Evolutionary conservation across 306 rosid species (phyloP), one percentile per base, ranked within the genome.

Genomic region (Quercus aquifolioides): DNA sequence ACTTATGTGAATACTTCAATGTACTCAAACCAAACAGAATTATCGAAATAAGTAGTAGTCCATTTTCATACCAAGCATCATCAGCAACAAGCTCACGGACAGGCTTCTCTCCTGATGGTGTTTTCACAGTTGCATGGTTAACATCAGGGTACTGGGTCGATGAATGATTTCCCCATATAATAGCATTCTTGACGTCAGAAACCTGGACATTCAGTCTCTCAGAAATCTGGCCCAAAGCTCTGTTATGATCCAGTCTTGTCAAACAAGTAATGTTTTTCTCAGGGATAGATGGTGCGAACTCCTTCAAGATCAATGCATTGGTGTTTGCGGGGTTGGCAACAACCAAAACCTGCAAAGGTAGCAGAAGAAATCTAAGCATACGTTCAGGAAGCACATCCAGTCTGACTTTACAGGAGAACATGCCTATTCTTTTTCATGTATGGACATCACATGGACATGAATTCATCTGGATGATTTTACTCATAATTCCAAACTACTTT

Each of bases 281-380:
- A 4, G 97, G 97, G 73, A 95, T 90, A 43, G 99, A 95, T 64
- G 99, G 99, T 60, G 98, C 99, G 19, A 79, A 95, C 84, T 95
- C 99, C 86, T 95, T 95, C 94, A 95, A 81, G 88, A 95, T 95
- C 96, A 95, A 84, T 55, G 98, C 99, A 75, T 95, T 95, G 71
- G 99, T 95, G 83, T 95, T 95, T 69, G 99, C 99, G 41, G 99
- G 99, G 84, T 95, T 95, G 70, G 99, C 99, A 83, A 96, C 98
- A 79, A 96, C 99, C 85, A 96, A 71, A 77, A 96, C 99, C 98
- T 96, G 92, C 85, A 87, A 41, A 79, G 74, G 26, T n/a, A 55
- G 41, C 55, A 74, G n/a, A 62, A 46, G 4, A 30, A n/a, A 69
- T 23, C 31, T 46, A 5, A 54, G 58, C 49, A 67, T 33, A 55